Percentiles rank a stretch among this genome's conserved stretches.
These are phyloP conservation scores for Venturiaceae sp. DNA, from an alignment of 2,329 filamentous ascomycete species.

Conservation along the genomic window DNA sequence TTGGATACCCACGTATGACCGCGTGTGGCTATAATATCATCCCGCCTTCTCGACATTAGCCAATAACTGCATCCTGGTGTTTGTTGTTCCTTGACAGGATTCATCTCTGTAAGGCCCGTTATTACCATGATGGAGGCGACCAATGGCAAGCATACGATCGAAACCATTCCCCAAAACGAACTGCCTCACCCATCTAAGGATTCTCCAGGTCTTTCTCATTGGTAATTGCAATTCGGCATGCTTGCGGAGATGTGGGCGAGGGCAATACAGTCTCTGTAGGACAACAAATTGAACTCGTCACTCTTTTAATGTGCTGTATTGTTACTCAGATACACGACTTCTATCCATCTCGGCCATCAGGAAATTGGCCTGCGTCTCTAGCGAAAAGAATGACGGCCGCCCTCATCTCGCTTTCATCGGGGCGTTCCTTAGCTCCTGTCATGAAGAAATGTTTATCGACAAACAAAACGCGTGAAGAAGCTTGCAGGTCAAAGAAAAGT, in stretches of 20 bases:
- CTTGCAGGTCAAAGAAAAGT: not conserved
- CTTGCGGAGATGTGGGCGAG: not conserved
- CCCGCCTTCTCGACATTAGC: not conserved
- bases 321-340: not conserved
- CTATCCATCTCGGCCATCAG: not conserved
- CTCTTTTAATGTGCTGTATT: not conserved
- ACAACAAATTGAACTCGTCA: no score
- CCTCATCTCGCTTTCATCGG: no score
- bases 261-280: no score
- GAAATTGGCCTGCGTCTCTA: not conserved
- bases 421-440: not conserved
- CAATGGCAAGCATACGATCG: not conserved
- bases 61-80: not conserved
- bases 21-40: not conserved
- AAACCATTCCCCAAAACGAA: not conserved
- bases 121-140: not conserved
- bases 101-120: not conserved
- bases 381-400: not conserved
- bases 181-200: no score
- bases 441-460: not conserved
- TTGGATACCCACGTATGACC: not conserved
- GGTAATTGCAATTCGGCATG: not conserved
- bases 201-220: no score
- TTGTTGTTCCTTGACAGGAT: not conserved
- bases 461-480: not conserved